phyloP scores from a whole-genome alignment of 164 flowering plant genomes.

The Umbellularia californica region DNA sequence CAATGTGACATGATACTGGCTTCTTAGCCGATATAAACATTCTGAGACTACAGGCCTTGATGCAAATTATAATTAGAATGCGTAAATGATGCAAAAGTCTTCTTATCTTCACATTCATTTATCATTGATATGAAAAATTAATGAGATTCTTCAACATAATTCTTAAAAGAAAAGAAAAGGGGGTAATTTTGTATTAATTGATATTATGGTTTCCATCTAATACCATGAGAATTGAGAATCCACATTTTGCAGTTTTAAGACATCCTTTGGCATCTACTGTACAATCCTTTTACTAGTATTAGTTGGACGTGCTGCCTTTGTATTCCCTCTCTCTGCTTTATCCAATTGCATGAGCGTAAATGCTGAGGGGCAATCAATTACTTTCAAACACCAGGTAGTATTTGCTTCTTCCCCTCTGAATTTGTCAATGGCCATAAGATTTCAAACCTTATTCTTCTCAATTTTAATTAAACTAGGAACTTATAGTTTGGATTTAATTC shows the following conservation, averaged over 20 bases:
- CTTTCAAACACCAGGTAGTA: conserved; percentile 65
- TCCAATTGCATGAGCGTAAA: conserved; percentile 54
- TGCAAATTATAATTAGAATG: too few relatives aligned
- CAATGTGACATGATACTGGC: too few relatives aligned
- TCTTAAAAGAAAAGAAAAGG: too few relatives aligned
- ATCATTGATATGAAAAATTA: too few relatives aligned
- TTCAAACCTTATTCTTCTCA: too few relatives aligned
- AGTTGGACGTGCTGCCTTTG: conserved; percentile 90
- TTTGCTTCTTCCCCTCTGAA: background rate
- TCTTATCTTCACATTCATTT: too few relatives aligned
- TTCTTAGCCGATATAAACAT: too few relatives aligned
- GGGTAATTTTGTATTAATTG: background rate
- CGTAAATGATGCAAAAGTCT: too few relatives aligned
- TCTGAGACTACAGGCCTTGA: too few relatives aligned
- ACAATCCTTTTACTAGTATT: conserved; percentile 40
- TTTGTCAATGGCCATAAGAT: too few relatives aligned
- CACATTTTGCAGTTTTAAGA: conserved; percentile 44
- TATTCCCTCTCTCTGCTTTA: conserved; percentile 68
- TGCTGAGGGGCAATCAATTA: conserved; percentile 26
- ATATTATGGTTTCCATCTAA: background rate
- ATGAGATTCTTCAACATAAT: too few relatives aligned
- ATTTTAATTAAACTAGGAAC: too few relatives aligned
- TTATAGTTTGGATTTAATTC: background rate
- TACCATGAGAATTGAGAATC: background rate
- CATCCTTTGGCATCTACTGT: conserved; percentile 35